These are phyloP conservation scores for Adansonia digitata DNA, from an alignment of 345 rosid genomes.

Conservation along the genomic window DNA sequence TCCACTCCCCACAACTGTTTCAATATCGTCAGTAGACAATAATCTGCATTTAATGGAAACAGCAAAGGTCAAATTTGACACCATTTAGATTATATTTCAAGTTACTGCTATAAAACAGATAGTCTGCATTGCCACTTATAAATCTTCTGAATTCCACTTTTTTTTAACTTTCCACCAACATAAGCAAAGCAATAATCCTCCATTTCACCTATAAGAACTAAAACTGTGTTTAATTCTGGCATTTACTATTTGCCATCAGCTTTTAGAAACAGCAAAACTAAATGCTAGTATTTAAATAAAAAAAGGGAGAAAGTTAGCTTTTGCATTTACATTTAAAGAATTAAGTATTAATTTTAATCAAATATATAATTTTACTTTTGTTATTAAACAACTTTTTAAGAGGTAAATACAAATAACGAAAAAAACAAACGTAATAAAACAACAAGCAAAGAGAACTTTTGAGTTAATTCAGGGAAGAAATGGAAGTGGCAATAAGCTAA, in stretches of 20 bases:
- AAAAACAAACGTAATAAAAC: not conserved
- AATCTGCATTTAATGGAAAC: constrained; percentile 41
- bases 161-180: not conserved
- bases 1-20: constrained; percentile 64
- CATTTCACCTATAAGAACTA: not conserved
- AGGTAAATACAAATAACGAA: not conserved
- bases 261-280: not conserved
- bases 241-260: not conserved
- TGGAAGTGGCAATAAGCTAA: not conserved
- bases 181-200: not conserved
- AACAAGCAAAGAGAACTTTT: not conserved
- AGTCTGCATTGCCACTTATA: not conserved
- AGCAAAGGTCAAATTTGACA: not conserved
- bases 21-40: constrained; percentile 51
- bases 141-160: not conserved
- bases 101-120: not conserved
- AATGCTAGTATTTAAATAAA: not conserved
- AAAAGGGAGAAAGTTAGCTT: not conserved
- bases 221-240: not conserved
- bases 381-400: not conserved
- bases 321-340: not conserved
- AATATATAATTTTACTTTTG: not conserved
- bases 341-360: not conserved
- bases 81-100: not conserved
- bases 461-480: not conserved